phyloP scores from a whole-genome alignment of 306 rosid genomes.

The Gynostemma pentaphyllum region DNA sequence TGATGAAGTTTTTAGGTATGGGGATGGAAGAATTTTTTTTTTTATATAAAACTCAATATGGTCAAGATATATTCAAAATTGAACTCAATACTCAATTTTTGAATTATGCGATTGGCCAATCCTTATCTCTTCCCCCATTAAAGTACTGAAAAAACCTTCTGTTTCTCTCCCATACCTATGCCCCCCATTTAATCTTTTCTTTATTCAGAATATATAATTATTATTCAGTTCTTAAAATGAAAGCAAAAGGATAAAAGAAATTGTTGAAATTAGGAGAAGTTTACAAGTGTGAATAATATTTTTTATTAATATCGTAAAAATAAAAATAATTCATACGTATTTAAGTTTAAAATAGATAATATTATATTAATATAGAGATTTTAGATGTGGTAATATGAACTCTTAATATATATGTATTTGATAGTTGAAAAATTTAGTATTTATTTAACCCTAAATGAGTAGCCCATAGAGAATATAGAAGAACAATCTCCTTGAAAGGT shows the following conservation, averaged over 20 bases:
- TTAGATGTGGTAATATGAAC: too few species aligned
- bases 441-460: too few species aligned
- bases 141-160: conserved; percentile 7
- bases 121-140: conserved; percentile 12
- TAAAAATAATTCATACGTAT: too few species aligned
- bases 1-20: conserved; percentile 2
- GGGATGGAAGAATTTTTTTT: background rate
- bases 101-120: background rate
- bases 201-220: background rate
- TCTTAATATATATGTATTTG: too few species aligned
- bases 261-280: too few species aligned
- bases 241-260: background rate
- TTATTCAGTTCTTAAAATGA: background rate
- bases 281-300: too few species aligned
- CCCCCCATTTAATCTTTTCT: background rate
- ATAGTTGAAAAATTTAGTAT: too few species aligned
- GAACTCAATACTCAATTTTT: background rate
- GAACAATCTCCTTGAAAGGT: too few species aligned
- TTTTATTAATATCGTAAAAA: too few species aligned
- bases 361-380: too few species aligned
- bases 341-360: too few species aligned
- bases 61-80: background rate
- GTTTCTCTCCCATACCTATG: conserved; percentile 2
- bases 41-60: background rate
- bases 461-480: too few species aligned